Evolutionary conservation across 495 filamentous ascomycete species (phyloP).

Genomic region (Parachaetomium inaequale): DNA sequence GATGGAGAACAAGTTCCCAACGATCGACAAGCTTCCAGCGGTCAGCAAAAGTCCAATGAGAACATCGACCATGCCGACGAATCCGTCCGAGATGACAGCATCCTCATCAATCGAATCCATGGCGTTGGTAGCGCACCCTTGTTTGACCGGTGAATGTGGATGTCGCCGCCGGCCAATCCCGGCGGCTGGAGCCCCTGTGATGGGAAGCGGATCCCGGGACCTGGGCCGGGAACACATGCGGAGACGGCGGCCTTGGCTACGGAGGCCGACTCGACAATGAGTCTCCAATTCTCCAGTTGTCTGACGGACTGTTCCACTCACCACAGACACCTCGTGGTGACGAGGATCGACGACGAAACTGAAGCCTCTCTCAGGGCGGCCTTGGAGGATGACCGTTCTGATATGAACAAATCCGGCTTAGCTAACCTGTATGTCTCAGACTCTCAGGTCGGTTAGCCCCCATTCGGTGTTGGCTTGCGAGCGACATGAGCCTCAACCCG

Average conservation of each 20-base stretch:
- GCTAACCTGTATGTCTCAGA: constrained; percentile 15
- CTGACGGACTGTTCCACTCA: background rate
- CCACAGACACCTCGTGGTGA: background rate
- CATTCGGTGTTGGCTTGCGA: background rate
- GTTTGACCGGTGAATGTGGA: background rate
- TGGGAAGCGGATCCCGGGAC: background rate
- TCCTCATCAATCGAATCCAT: background rate
- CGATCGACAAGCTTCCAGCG: background rate
- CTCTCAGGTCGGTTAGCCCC: constrained; percentile 15
- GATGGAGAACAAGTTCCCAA: background rate
- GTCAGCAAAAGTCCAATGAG: background rate
- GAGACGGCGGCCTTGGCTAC: background rate
- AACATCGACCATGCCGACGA: background rate
- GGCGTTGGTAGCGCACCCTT: background rate
- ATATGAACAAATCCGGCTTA: background rate
- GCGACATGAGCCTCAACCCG: background rate
- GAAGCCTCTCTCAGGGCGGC: background rate
- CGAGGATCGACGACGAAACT: background rate
- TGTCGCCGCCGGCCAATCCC: constrained; percentile 4
- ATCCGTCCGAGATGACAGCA: background rate
- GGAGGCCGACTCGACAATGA: background rate
- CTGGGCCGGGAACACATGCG: constrained; percentile 1
- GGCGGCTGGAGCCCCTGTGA: background rate
- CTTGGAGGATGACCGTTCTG: background rate
- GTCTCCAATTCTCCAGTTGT: background rate